Evolutionary conservation across 495 filamentous ascomycete species (phyloP).

Genomic region (Neurospora hispaniola): DNA sequence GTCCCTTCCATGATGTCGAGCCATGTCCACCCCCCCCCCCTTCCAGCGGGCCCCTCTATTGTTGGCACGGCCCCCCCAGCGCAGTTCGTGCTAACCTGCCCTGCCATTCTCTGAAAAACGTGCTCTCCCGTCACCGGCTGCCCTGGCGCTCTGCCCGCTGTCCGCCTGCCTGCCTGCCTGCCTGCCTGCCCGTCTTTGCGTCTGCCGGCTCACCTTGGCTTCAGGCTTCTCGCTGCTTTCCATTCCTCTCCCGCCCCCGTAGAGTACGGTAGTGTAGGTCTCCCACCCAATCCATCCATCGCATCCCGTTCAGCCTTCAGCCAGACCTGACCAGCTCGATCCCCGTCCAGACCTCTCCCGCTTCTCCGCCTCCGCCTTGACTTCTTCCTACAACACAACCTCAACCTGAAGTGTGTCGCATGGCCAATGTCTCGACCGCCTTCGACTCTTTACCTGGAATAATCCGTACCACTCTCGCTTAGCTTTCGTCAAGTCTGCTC

Average conservation of each 20-base stretch:
- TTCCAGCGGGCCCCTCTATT: conserved; percentile 5
- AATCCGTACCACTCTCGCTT: neutral
- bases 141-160: conserved; percentile 9
- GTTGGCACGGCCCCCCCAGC: conserved; percentile 6
- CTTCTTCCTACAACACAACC: neutral
- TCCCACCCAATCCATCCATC: neutral
- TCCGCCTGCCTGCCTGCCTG: conserved; percentile 1
- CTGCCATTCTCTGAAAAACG: conserved; percentile 26
- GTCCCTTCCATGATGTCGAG: neutral
- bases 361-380: neutral
- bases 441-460: neutral
- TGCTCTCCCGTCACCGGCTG: conserved; percentile 21
- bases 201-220: conserved; percentile 3
- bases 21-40: neutral
- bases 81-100: conserved; percentile 10
- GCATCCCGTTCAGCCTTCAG: neutral
- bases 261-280: too few species aligned
- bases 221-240: neutral
- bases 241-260: neutral
- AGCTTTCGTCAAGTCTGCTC: neutral
- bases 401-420: neutral
- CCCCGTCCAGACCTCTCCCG: neutral
- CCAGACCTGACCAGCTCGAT: neutral
- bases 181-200: conserved; percentile 2
- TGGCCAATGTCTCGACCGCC: neutral